Base-by-base conservation (phyloP, 169 alveolate genomes). In the Plasmodium relictum region DNA sequence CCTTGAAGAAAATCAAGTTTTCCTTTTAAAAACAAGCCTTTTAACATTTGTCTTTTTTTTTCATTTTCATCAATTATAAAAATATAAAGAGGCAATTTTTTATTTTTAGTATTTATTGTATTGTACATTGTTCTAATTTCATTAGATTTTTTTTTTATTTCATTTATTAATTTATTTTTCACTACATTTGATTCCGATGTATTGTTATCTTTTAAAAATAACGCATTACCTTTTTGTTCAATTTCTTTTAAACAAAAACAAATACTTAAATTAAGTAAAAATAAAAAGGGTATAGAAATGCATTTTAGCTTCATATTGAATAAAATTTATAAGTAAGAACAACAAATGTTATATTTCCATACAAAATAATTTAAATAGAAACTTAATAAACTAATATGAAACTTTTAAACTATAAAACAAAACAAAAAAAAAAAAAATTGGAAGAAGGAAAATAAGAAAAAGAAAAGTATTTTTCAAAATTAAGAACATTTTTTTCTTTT, bases 1-100 rank as follows among this genome's bases (percentile, higher is more conserved):
- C 89, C 89, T 68, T 76, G 89, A 16, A 76, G 76, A 41, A n/a
- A 48, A 14, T 76, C 78, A 31, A 76, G 39, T 31, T 76, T 50
- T 5, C 89, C 89, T 41, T 42, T 24, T 39, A 76, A 41, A 50
- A 63, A 76, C 39, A 76, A 22, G 18, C 24, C 31, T 56, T 76
- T 76, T 20, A 76, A 72, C 1, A 63, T 1, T 63, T 56, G 18
- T 31, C 76, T 76, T 76, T 76, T 62, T 54, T 76, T 14, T 68
- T 76, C 89, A 63, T 76, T 70, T 9, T 76, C 18, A 22, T 76
- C 89, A 12, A 45, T 76, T 16, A 68, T 41, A 76, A 76, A 76
- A 12, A 76, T 65, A 68, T 76, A 76, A 76, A 76, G 63, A 63
- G 89, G 89, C 18, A 20, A 48, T 22, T 26, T 58, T 22, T 5